phyloP scores from a whole-genome alignment of 306 rosid species.

The Dryas octopetala region DNA sequence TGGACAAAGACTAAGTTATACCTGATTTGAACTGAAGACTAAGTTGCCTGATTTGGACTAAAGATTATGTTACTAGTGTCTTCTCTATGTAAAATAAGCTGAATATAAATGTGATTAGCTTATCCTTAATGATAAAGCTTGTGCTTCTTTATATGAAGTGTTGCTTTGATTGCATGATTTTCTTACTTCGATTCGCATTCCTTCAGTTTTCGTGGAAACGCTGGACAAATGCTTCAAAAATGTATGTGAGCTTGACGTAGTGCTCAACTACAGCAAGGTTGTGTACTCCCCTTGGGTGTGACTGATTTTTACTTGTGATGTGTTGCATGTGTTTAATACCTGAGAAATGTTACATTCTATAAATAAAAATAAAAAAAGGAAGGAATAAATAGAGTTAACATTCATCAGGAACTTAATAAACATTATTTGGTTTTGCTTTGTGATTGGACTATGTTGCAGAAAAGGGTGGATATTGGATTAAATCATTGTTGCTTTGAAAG shows the following conservation, averaged over 20 bases:
- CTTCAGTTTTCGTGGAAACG: constrained; percentile 92
- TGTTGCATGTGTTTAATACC: constrained; percentile 5
- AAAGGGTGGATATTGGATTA: neutral
- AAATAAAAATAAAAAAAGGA: too few relatives aligned
- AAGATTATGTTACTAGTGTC: too few relatives aligned
- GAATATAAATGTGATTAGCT: neutral
- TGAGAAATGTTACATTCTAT: neutral
- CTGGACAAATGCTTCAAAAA: constrained; percentile 96
- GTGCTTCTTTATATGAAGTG: constrained; percentile 7
- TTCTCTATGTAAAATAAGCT: neutral
- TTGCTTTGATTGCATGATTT: constrained; percentile 17
- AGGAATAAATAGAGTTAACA: neutral
- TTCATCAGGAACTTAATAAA: neutral
- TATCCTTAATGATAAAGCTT: neutral
- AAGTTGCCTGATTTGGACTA: too few relatives aligned
- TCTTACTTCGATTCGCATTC: constrained; percentile 33
- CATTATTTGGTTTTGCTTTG: constrained; percentile 1
- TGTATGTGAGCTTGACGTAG: constrained; percentile 92
- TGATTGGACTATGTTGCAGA: neutral
- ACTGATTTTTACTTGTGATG: constrained; percentile 12
- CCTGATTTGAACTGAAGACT: too few relatives aligned
- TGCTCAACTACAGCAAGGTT: constrained; percentile 93
- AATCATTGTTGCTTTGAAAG: neutral
- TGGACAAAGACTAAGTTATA: too few relatives aligned
- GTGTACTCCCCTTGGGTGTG: constrained; percentile 12